phyloP scores from a whole-genome alignment of 139 green algal genomes.

The Yamagishiella unicocca region DNA sequence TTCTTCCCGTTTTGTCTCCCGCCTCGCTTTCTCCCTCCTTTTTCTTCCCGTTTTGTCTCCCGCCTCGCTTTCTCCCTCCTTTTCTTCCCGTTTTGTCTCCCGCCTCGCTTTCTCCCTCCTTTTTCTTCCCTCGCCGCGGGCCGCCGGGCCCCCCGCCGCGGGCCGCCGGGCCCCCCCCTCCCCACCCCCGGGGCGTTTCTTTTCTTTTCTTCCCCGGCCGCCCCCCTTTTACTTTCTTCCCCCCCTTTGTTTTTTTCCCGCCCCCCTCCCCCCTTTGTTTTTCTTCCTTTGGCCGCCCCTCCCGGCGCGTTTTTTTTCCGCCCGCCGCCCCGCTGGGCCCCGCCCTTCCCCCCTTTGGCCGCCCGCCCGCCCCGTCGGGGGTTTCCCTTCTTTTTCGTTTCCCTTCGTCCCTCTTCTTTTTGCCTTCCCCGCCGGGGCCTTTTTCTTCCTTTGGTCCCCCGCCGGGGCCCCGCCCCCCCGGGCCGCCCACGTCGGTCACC shows the following conservation, averaged over 20 bases:
- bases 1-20: not conserved
- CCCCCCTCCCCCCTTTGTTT: not conserved
- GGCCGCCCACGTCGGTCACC: not conserved
- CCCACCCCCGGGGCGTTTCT: not conserved
- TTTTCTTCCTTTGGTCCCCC: not conserved
- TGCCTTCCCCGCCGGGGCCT: not conserved
- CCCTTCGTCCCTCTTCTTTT: not conserved
- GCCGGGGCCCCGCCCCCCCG: too few species aligned
- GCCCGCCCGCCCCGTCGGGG: not conserved
- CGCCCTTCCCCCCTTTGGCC: not conserved
- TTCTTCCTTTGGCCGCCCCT: not conserved
- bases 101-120: not conserved
- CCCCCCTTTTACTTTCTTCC: not conserved
- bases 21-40: not conserved
- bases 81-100: not conserved
- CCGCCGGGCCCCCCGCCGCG: too few species aligned
- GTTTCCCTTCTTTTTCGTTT: not conserved
- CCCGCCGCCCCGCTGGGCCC: too few species aligned
- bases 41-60: not conserved
- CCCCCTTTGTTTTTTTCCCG: not conserved
- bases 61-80: not conserved
- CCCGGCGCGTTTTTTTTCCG: not conserved
- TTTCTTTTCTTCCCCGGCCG: not conserved
- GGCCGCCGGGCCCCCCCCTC: not conserved
- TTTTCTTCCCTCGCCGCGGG: not conserved